Evolutionary conservation across 2,329 filamentous ascomycete species (phyloP).

Genomic region (Fusarium stilboides): DNA sequence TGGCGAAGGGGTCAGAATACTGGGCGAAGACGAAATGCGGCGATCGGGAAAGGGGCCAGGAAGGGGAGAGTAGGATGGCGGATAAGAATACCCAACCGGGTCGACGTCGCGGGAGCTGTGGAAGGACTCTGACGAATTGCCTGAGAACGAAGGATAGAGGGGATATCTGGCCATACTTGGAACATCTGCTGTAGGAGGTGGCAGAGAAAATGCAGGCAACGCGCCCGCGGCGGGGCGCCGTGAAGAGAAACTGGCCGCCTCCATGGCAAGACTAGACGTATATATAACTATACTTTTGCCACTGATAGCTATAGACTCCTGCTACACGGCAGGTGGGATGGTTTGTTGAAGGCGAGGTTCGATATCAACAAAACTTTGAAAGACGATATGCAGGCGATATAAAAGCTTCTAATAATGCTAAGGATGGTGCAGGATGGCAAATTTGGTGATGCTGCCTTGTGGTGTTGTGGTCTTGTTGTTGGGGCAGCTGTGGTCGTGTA

Average conservation of each 20-base stretch:
- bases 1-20: constrained; percentile 57
- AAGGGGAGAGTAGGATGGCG: constrained; percentile 46
- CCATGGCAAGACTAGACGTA: constrained; percentile 45
- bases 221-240: constrained; percentile 54
- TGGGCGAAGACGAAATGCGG: constrained; percentile 50
- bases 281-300: neutral
- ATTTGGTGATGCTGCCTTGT: neutral
- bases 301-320: neutral
- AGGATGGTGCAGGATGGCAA: neutral
- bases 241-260: constrained; percentile 53
- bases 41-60: constrained; percentile 49
- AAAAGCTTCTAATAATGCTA: neutral
- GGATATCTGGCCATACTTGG: constrained; percentile 55
- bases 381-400: neutral
- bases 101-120: constrained; percentile 46
- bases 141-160: constrained; percentile 40
- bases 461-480: constrained; percentile 5
- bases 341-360: neutral
- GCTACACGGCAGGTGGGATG: neutral
- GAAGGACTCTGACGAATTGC: constrained; percentile 43
- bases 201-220: constrained; percentile 56
- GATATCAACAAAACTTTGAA: neutral
- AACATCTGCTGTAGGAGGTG: constrained; percentile 55
- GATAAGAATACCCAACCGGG: constrained; percentile 44
- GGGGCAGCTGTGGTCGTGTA: neutral